Evolutionary conservation across 192 early-diverging fungal genomes (phyloP).

Genomic region (Entrophospora sp.): DNA sequence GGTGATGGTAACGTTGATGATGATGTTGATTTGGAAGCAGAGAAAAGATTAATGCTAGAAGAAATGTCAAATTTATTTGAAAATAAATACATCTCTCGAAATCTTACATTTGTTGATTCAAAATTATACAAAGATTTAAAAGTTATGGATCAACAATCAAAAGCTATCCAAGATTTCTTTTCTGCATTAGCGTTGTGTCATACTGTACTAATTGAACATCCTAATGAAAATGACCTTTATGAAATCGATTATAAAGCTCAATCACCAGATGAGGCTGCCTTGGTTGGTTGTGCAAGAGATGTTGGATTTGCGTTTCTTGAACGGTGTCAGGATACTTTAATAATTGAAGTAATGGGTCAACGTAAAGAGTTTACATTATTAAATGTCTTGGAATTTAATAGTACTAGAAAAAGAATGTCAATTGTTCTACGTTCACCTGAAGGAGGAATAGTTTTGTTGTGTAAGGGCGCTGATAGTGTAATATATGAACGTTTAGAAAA

Average conservation of each 20-base stretch:
- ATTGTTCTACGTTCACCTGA: conserved; percentile 73
- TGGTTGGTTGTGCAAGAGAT: too few relatives aligned
- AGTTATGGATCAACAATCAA: too few relatives aligned
- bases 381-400: conserved; percentile 82
- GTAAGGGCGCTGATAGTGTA: conserved; percentile 97
- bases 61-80: too few relatives aligned
- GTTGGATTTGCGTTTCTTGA: conserved; percentile 74
- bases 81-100: too few relatives aligned
- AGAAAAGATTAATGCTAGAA: conserved; percentile 45
- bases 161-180: too few relatives aligned
- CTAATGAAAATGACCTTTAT: conserved; percentile 35
- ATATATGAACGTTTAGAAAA: conserved; percentile 77
- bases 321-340: conserved; percentile 57
- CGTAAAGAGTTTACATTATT: conserved; percentile 52
- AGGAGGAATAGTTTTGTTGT: conserved; percentile 65
- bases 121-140: too few relatives aligned
- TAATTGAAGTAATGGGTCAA: conserved; percentile 67
- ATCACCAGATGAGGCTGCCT: too few relatives aligned
- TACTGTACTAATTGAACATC: conserved; percentile 62
- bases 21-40: conserved; percentile 30
- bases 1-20: conserved; percentile 29
- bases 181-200: conserved; percentile 84
- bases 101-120: too few relatives aligned
- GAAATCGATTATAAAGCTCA: too few relatives aligned
- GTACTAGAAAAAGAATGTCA: conserved; percentile 90